phyloP scores from a whole-genome alignment of 2,329 filamentous ascomycete species.

The Paraphoma sp. region DNA sequence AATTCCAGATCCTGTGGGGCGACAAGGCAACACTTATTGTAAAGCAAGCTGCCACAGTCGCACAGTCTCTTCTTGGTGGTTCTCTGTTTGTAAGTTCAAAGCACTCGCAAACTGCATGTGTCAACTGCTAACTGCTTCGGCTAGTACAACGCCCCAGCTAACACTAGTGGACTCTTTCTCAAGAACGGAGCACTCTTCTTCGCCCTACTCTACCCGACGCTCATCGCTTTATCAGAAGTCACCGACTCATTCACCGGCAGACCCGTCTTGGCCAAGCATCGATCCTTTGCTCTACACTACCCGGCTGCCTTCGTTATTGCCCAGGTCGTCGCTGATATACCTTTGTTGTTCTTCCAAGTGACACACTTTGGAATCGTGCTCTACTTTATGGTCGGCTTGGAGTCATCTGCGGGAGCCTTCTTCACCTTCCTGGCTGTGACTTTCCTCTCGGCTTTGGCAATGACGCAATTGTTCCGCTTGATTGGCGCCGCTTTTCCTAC shows the following conservation, averaged over 20 bases:
- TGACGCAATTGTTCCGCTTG: constrained; percentile 82
- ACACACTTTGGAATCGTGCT: constrained; percentile 66
- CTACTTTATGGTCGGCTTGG: constrained; percentile 83
- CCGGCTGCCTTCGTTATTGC: constrained; percentile 76
- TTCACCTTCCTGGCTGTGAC: constrained; percentile 78
- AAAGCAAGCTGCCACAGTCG: constrained; percentile 64
- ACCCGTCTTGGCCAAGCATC: constrained; percentile 86
- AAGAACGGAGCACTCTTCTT: constrained; percentile 71
- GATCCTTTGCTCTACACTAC: constrained; percentile 82
- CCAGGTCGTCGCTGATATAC: constrained; percentile 67
- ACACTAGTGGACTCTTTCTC: constrained; percentile 66
- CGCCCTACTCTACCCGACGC: constrained; percentile 65
- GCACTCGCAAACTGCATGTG: not conserved
- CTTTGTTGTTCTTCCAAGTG: constrained; percentile 65
- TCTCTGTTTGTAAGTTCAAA: constrained; percentile 70
- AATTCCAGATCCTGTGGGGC: constrained; percentile 70
- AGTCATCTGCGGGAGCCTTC: constrained; percentile 73
- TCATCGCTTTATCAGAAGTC: constrained; percentile 71
- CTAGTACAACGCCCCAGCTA: constrained; percentile 46
- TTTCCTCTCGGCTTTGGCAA: constrained; percentile 57
- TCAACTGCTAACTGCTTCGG: not conserved
- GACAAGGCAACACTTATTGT: constrained; percentile 69
- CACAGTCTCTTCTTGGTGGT: constrained; percentile 67
- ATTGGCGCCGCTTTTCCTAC: constrained; percentile 73
- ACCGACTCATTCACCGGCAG: constrained; percentile 63